Percentiles rank a stretch among this genome's conserved stretches.
These are phyloP conservation scores for Thecamonas trahens DNA, from an alignment of 78 protist species.

Conservation along the genomic window DNA sequence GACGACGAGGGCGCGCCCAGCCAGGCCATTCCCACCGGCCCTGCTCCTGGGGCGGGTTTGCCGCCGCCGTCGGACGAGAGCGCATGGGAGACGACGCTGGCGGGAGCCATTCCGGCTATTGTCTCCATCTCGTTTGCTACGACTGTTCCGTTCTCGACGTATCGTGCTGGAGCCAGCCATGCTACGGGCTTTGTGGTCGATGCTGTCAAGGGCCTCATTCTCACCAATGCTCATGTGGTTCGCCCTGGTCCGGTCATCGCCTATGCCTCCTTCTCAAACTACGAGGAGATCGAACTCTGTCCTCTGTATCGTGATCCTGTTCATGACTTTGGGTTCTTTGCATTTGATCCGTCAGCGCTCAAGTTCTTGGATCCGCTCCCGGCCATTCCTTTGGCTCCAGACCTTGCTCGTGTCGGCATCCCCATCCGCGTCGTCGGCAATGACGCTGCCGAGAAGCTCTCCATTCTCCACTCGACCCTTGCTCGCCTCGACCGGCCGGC, in stretches of 20 bases:
- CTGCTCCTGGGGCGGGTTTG: neutral
- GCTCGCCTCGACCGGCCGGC: conserved; percentile 47
- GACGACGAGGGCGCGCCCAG: too few relatives aligned
- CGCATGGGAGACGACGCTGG: conserved; percentile 10
- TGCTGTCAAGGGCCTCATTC: conserved; percentile 20
- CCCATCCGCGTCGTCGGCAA: conserved; percentile 49
- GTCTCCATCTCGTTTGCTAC: conserved; percentile 27
- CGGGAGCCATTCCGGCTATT: conserved; percentile 16
- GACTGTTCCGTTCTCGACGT: conserved; percentile 41
- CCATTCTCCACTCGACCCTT: conserved; percentile 38
- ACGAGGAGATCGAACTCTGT: conserved; percentile 21
- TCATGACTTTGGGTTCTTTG: conserved; percentile 37
- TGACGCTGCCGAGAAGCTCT: conserved; percentile 51
- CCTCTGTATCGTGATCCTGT: conserved; percentile 36
- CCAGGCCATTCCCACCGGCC: too few relatives aligned
- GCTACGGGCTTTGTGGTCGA: conserved; percentile 55
- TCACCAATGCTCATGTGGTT: conserved; percentile 24
- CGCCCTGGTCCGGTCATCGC: conserved; percentile 8
- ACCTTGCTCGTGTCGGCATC: conserved; percentile 29
- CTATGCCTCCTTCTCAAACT: conserved; percentile 19
- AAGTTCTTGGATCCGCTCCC: conserved; percentile 4
- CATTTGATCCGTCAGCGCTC: conserved; percentile 17
- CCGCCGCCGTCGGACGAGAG: neutral
- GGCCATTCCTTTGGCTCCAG: conserved; percentile 27
- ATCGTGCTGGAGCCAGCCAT: neutral